These are phyloP conservation scores for Sporobolomyces roseus DNA, from an alignment of 768 basidiomycete species.

Conservation along the genomic window DNA sequence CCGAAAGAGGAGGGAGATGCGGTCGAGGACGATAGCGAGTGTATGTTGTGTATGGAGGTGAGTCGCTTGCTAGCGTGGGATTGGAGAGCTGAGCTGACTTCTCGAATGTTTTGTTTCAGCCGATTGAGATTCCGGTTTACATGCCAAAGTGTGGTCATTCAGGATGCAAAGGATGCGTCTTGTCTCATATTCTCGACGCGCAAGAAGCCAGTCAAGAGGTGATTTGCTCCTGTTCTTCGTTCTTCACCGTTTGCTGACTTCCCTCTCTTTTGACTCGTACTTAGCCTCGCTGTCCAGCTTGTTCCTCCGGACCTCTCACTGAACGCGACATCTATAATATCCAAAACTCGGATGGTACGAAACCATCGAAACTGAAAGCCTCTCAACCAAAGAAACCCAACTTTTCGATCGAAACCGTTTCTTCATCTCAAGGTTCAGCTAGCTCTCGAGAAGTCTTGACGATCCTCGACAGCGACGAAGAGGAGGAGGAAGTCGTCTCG, in stretches of 20 bases:
- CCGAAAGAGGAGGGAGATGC: constrained; percentile 20
- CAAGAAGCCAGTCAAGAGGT: constrained; percentile 55
- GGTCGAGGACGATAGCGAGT: constrained; percentile 61
- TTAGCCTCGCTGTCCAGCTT: constrained; percentile 66
- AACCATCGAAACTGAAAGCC: constrained; percentile 51
- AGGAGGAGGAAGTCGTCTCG: background rate
- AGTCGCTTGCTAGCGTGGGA: constrained; percentile 10
- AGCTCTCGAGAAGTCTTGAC: constrained; percentile 29
- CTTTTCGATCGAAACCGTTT: constrained; percentile 24
- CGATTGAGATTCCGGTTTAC: constrained; percentile 66
- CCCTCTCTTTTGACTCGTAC: no score
- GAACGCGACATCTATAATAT: constrained; percentile 46
- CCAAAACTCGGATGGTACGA: constrained; percentile 45
- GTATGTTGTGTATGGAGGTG: constrained; percentile 72
- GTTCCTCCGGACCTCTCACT: constrained; percentile 50
- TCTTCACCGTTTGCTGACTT: background rate
- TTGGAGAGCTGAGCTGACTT: background rate
- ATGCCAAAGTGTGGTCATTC: constrained; percentile 73
- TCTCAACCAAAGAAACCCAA: constrained; percentile 53
- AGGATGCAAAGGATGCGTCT: constrained; percentile 87
- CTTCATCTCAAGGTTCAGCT: constrained; percentile 34
- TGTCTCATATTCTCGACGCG: constrained; percentile 65
- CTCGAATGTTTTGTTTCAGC: constrained; percentile 38
- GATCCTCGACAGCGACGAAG: constrained; percentile 26
- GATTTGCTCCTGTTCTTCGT: background rate